phyloP scores from a whole-genome alignment of 768 basidiomycete genomes.

The Mycena pura region DNA sequence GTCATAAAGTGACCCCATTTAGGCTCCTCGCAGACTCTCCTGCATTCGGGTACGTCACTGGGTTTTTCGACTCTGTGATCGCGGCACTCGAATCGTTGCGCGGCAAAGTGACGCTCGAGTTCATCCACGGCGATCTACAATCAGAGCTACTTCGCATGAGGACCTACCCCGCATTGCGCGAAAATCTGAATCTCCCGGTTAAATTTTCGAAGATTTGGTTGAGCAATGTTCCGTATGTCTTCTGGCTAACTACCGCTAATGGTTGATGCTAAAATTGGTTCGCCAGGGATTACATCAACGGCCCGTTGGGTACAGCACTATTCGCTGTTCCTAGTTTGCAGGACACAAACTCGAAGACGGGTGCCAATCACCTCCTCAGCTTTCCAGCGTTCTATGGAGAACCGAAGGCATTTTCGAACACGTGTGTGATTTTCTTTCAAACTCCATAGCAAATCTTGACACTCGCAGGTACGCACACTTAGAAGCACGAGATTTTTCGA shows the following conservation, averaged over 20 bases:
- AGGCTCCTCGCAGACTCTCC: not conserved
- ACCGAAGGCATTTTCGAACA: not conserved
- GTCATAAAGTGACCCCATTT: not conserved
- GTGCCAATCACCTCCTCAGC: slow-evolving; percentile 4
- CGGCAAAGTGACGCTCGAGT: not conserved
- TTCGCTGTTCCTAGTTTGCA: not conserved
- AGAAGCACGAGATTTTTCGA: not conserved
- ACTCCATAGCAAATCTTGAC: not conserved
- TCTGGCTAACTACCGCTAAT: not conserved
- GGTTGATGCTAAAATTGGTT: not conserved
- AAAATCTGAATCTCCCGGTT: not conserved
- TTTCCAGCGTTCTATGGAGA: not conserved
- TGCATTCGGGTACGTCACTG: not conserved
- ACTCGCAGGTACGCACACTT: not conserved
- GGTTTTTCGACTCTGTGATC: not conserved
- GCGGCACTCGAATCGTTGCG: not conserved
- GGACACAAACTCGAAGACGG: not conserved
- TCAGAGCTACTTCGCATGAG: not conserved
- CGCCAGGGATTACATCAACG: not conserved
- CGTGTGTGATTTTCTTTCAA: not conserved
- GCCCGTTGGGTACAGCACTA: not conserved
- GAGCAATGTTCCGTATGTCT: slow-evolving; percentile 2
- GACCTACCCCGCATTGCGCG: not conserved
- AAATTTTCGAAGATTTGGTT: not conserved
- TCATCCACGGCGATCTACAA: not conserved